A percentile compares a stretch with the other conserved stretches of the same genome.
Conservation (phyloP, 805 yeast species). For the Diddensiella santjacobensis region DNA sequence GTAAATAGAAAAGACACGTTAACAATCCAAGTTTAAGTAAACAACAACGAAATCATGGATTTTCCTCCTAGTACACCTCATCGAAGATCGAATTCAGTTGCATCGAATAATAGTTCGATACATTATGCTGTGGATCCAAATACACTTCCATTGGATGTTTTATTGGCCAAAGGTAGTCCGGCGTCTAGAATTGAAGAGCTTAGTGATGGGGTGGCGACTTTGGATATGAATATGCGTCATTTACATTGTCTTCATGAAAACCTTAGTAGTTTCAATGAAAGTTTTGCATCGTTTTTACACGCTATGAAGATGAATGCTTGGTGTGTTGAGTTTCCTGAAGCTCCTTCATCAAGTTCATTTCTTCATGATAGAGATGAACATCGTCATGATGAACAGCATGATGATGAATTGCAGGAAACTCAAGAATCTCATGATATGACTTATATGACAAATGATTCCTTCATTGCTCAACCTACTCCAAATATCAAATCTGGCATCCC, state of each 20-base stretch:
- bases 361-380: slow-evolving; percentile 9
- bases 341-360: slow-evolving; percentile 23
- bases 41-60: no score
- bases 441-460: slow-evolving; percentile 34
- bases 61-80: slow-evolving; percentile 24
- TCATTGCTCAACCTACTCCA: slow-evolving; percentile 29
- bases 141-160: slow-evolving; percentile 18
- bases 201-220: slow-evolving; percentile 38
- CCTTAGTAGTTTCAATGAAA: slow-evolving; percentile 66
- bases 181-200: slow-evolving; percentile 27
- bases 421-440: slow-evolving; percentile 23
- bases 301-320: slow-evolving; percentile 84
- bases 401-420: slow-evolving; percentile 2
- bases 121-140: slow-evolving; percentile 21
- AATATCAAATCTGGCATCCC: neutral
- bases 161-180: neutral
- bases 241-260: slow-evolving; percentile 57
- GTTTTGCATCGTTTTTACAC: slow-evolving; percentile 69
- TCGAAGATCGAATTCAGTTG: slow-evolving; percentile 23
- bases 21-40: no score
- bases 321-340: slow-evolving; percentile 65
- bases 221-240: slow-evolving; percentile 56
- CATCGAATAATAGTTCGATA: slow-evolving; percentile 17
- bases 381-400: slow-evolving; percentile 2
- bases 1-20: no score